Conservation (phyloP, 257 asterid genomes). For the Ligustrum vulgare region DNA sequence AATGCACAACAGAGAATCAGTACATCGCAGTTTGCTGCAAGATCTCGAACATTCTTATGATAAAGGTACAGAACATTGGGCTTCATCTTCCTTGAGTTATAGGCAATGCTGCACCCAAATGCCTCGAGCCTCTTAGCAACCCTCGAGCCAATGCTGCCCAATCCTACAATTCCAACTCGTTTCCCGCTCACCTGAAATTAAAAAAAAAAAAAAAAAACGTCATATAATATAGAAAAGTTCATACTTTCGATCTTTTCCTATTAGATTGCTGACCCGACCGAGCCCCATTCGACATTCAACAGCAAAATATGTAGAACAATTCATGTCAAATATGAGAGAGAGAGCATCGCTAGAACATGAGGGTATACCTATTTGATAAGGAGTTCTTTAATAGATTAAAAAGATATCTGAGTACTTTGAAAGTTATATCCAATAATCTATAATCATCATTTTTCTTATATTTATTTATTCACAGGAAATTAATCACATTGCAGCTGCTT, state of each 20-base stretch:
- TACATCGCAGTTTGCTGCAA: constrained; percentile 53
- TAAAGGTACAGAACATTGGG: constrained; percentile 40
- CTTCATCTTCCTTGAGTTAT: constrained; percentile 53
- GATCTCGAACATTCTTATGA: constrained; percentile 39
- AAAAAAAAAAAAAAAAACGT: not conserved
- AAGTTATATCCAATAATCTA: not conserved
- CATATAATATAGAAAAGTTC: not conserved
- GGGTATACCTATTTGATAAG: no score
- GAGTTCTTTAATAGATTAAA: not conserved
- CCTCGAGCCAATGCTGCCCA: constrained; percentile 70
- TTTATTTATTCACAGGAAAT: not conserved
- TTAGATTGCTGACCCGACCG: not conserved
- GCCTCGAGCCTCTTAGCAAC: constrained; percentile 59
- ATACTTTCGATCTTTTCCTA: no score
- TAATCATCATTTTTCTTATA: not conserved
- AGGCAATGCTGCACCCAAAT: constrained; percentile 61
- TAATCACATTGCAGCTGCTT: not conserved
- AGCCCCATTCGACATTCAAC: not conserved
- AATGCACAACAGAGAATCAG: constrained; percentile 51
- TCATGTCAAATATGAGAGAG: no score
- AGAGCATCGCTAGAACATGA: not conserved
- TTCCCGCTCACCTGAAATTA: constrained; percentile 66
- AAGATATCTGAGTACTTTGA: not conserved
- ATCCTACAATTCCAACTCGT: constrained; percentile 74
- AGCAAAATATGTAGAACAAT: not conserved